Evolutionary conservation across 192 early-diverging fungal genomes (phyloP).

Genomic region (Backusella circina): DNA sequence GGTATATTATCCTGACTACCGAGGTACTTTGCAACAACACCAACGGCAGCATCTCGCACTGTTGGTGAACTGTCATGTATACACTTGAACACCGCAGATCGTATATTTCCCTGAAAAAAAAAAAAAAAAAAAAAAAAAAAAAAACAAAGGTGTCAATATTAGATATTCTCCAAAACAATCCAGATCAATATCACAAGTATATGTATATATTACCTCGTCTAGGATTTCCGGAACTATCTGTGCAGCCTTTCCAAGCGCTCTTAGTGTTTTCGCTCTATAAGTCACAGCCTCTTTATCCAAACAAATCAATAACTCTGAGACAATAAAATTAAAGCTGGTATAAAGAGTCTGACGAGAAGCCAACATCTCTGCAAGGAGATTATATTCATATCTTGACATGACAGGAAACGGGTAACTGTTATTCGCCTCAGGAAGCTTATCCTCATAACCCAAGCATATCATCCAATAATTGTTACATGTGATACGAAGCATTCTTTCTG

Average conservation of each 20-base stretch:
- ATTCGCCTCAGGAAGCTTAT: slow-evolving; percentile 9
- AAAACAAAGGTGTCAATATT: background rate
- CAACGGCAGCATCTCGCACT: slow-evolving; percentile 90
- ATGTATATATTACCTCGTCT: slow-evolving; percentile 37
- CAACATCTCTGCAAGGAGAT: slow-evolving; percentile 37
- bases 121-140: background rate
- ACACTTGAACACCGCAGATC: slow-evolving; percentile 66
- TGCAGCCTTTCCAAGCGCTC: slow-evolving; percentile 76
- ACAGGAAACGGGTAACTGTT: slow-evolving; percentile 14
- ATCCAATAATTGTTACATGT: slow-evolving; percentile 30
- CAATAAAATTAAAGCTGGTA: slow-evolving; percentile 65
- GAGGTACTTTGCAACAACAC: slow-evolving; percentile 81
- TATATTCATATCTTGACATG: slow-evolving; percentile 22
- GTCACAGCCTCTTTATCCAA: slow-evolving; percentile 66
- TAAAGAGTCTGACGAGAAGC: slow-evolving; percentile 56
- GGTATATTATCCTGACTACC: slow-evolving; percentile 61
- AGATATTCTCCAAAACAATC: too few species aligned
- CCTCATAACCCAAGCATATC: slow-evolving; percentile 1
- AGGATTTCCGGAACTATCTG: slow-evolving; percentile 62
- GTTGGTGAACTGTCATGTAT: slow-evolving; percentile 79
- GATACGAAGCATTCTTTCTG: slow-evolving; percentile 9
- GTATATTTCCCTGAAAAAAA: slow-evolving; percentile 47
- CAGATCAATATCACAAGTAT: too few species aligned
- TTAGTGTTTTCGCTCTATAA: slow-evolving; percentile 73
- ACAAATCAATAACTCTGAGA: slow-evolving; percentile 59